phyloP scores from a whole-genome alignment of 106 monocot genomes.

The Hemerocallis citrina region DNA sequence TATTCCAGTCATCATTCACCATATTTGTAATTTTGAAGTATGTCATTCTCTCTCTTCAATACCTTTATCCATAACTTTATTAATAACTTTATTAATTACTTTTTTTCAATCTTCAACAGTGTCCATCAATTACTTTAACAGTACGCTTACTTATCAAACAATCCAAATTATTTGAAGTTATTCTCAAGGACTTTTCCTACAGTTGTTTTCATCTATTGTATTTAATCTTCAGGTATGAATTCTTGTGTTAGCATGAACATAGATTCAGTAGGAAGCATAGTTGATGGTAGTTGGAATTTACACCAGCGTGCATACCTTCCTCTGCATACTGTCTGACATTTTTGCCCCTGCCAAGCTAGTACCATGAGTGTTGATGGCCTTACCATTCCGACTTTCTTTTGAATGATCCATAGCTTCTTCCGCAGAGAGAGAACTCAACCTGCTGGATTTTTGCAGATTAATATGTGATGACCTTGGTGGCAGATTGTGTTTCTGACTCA shows the following conservation, averaged over 20 bases:
- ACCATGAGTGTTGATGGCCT: constrained; percentile 15
- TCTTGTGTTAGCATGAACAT: not conserved
- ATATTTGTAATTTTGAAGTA: too few relatives aligned
- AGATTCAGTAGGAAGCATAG: not conserved
- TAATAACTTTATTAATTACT: too few relatives aligned
- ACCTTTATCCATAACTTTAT: too few relatives aligned
- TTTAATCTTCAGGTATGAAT: too few relatives aligned
- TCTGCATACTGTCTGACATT: constrained; percentile 64
- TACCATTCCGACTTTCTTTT: constrained; percentile 58
- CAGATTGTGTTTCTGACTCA: constrained; percentile 41
- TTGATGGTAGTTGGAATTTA: constrained; percentile 5
- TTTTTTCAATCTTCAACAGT: too few relatives aligned
- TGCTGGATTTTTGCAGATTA: constrained; percentile 30
- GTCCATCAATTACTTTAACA: too few relatives aligned
- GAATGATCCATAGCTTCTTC: constrained; percentile 42
- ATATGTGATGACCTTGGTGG: constrained; percentile 28
- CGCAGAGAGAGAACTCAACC: constrained; percentile 36
- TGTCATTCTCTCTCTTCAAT: too few relatives aligned
- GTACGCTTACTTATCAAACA: too few relatives aligned
- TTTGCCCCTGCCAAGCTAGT: constrained; percentile 24
- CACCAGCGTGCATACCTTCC: constrained; percentile 70
- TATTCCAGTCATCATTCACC: too few relatives aligned
- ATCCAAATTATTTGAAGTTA: too few relatives aligned
- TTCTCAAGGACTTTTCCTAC: too few relatives aligned
- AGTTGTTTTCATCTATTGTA: too few relatives aligned